Evolutionary conservation across 257 asterid species (phyloP).

Genomic region (Anisodus tanguticus): DNA sequence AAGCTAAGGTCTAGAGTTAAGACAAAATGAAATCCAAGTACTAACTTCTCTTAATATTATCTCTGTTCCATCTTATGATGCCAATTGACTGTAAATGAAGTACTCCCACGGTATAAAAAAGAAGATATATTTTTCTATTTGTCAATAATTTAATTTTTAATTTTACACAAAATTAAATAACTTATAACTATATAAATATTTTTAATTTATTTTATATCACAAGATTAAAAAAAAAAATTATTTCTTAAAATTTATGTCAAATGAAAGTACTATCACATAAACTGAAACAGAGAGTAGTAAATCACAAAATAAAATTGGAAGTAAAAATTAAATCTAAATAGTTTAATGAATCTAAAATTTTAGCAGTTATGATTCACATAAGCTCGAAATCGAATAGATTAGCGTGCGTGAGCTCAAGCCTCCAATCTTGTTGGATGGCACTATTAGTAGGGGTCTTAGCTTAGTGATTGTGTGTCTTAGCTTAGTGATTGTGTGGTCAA

Average conservation of each 20-base stretch:
- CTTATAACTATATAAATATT: no score
- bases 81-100: neutral
- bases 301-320: neutral
- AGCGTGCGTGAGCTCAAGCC: neutral
- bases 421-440: neutral
- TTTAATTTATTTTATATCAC: no score
- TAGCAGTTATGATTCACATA: neutral
- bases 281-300: no score
- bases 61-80: neutral
- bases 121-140: no score
- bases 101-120: no score
- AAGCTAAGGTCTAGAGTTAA: neutral
- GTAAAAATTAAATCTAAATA: neutral
- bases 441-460: neutral
- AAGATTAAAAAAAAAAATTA: no score
- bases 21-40: constrained; percentile 4
- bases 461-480: neutral
- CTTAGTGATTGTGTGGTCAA: neutral
- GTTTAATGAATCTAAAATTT: neutral
- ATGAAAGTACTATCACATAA: no score
- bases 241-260: no score
- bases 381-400: neutral
- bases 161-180: no score
- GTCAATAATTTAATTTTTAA: no score
- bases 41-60: neutral